Evolutionary conservation across 83 land plant species (phyloP).

Genomic region (Picea abies): DNA sequence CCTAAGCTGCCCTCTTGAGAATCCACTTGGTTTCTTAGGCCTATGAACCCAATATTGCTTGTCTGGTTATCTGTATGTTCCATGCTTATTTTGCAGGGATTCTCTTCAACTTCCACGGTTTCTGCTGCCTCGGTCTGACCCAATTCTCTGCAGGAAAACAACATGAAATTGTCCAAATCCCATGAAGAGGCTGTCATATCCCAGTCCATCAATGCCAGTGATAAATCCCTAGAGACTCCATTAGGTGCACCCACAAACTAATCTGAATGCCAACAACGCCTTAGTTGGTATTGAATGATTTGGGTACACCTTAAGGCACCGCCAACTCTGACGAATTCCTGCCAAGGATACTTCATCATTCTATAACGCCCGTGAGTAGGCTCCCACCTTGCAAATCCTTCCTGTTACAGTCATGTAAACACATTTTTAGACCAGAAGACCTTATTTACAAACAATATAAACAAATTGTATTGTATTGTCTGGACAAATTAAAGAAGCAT

Average conservation of each 20-base stretch:
- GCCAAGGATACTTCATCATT: too few species aligned
- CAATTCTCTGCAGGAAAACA: background rate
- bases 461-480: too few species aligned
- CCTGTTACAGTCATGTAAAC: too few species aligned
- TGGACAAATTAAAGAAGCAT: too few species aligned
- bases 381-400: too few species aligned
- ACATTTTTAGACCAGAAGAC: too few species aligned
- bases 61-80: background rate
- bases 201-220: background rate
- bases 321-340: too few species aligned
- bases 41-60: background rate
- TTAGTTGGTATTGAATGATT: too few species aligned
- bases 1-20: background rate
- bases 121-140: background rate
- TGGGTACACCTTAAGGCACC: too few species aligned
- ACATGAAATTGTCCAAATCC: background rate
- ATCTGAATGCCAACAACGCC: background rate
- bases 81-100: background rate
- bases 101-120: background rate
- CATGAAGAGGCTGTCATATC: background rate
- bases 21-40: conserved; percentile 5
- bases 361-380: too few species aligned
- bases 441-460: too few species aligned
- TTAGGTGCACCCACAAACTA: background rate
- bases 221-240: background rate